phyloP scores from a whole-genome alignment of 805 yeast species.

The Saccharomycopsis sp. region DNA sequence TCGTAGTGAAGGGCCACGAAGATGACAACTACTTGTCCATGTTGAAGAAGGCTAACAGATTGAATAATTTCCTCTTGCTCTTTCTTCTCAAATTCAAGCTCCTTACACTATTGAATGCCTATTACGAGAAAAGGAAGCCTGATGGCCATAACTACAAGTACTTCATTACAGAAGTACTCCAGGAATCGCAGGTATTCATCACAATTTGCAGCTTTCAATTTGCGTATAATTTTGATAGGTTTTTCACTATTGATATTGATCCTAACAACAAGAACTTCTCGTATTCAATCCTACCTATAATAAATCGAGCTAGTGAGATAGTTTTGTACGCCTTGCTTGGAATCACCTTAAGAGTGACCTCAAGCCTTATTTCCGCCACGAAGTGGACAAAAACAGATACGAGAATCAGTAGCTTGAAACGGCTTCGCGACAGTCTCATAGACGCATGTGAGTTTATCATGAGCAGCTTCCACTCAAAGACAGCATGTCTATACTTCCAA shows the following conservation, averaged over 20 bases:
- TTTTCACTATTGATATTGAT: background rate
- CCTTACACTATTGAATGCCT: background rate
- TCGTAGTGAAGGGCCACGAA: too few species aligned
- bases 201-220: background rate
- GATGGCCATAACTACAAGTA: background rate
- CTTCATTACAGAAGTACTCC: background rate
- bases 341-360: background rate
- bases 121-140: background rate
- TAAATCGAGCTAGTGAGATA: background rate
- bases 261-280: background rate
- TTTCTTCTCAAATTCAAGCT: background rate
- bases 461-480: background rate
- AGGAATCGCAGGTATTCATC: background rate
- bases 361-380: background rate
- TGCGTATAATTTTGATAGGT: background rate
- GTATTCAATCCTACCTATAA: background rate
- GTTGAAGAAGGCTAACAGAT: background rate
- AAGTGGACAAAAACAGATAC: background rate
- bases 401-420: background rate
- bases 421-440: background rate
- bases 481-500: background rate
- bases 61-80: background rate
- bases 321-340: background rate
- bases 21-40: background rate
- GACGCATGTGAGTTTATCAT: background rate